Evolutionary conservation across 768 basidiomycete species (phyloP), one percentile per base, ranked within the genome.

Genomic region (Mycena capillaripes): DNA sequence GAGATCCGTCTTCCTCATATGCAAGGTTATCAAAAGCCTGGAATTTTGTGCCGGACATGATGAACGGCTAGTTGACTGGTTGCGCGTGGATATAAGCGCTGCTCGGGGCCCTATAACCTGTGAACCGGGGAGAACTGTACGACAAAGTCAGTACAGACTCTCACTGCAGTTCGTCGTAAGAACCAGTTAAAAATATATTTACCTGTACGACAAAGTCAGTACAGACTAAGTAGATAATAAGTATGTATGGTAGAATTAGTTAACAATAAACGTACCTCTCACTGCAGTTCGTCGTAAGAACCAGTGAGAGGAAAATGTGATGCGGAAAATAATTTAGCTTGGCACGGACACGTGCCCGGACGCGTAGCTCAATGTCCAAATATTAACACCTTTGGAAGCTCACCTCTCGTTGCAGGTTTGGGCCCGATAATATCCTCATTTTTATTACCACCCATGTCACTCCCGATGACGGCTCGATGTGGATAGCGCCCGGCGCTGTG

Each of bases 21-120:
- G 7, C 25, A 11, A 64, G 63, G 19, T 12, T 27, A 16, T 38
- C 50, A 19, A 64, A 64, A 25, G 48, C n/a, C 11, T 36, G 34
- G 25, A 64, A 64, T 53, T 36, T 53, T 36, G 63, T 27, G 25
- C 25, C 63, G 32, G 52, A 27, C 50, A 53, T 64, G 2, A 34
- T 25, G 48, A 9, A n/a, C 44, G 32, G 12, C 32, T 27, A 36
- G 63, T 64, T 64, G 63, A 64, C 63, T 64, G 63, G 63, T 63
- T 63, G 46, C 32, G 48, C 46, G 50, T 53, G 27, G 63, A 38
- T 44, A 27, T 23, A 46, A 48, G 60, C 60, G 60, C 60, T 46
- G 60, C 36, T 38, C 56, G 40, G 40, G 40, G 40, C 40, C 40
- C 40, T 42, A 42, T 42, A 42, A 42, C 40, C 40, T 42, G 40